Evolutionary conservation across 352 stramenopile species (phyloP), one percentile per base, ranked within the genome.

Genomic region (Pythium myriotylum): DNA sequence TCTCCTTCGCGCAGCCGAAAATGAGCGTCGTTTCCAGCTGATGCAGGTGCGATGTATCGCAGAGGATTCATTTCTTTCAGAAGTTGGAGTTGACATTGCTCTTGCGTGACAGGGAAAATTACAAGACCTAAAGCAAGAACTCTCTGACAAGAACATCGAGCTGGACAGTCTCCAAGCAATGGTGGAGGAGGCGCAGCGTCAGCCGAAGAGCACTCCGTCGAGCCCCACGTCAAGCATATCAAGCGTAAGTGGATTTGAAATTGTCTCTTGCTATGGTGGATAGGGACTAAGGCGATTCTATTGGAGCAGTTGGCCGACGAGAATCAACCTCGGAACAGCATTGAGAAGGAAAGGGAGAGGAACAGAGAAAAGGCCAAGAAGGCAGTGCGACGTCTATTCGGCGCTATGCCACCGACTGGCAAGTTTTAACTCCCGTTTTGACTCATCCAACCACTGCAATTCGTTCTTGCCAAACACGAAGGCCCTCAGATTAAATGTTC

Each of bases 71-170:
- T 35, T 10, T 35, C 29, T 10, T 10, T 6, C 8, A 43, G 4
- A 16, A 16, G 5, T n/a, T 14, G 8, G 5, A 43, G 37, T 43
- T 17, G 37, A 20, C 13, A 17, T 43, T 43, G 37, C 17, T 4
- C 37, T 17, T 43, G 5, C 5, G 13, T 16, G 4, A 17, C 37
- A 43, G 37, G 5, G 3, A 3, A 20, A 43, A 20, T 20, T 43
- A 4, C 13, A 20, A 17, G 13, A 43, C 37, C 13, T 43, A 14
- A 43, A 43, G n/a, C 35, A 58, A 48, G 51, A 58, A 29, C 23
- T 58, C 17, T 20, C 17, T 4, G 13, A 43, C 13, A 43, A 43
- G 37, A 43, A 86, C 73, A 86, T 84, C 65, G 84, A 86, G 62
- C 72, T 43, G 37, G 17, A 43, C 37, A 43, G 17, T 17, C 37